phyloP scores from a whole-genome alignment of 352 stramenopile genomes.

The Phytophthora sojae region DNA sequence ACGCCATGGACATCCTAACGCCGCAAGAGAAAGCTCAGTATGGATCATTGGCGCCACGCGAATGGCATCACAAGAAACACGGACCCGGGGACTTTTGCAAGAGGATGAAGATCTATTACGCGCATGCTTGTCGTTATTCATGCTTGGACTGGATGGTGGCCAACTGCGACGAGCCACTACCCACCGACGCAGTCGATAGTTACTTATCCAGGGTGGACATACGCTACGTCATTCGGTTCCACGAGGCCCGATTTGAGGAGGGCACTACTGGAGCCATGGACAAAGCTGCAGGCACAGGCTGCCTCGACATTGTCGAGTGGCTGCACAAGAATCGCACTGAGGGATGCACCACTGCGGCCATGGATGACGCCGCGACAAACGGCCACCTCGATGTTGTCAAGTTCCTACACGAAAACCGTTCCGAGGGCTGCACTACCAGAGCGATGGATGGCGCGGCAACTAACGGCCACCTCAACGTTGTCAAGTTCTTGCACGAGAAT shows the following conservation, averaged over 20 bases:
- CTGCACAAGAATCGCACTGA: constrained; percentile 7
- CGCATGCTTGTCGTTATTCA: background rate
- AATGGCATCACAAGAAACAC: background rate
- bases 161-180: background rate
- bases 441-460: constrained; percentile 29
- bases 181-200: constrained; percentile 20
- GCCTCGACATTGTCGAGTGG: background rate
- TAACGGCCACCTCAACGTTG: constrained; percentile 7
- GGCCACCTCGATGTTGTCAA: background rate
- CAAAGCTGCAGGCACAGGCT: background rate
- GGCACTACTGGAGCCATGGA: constrained; percentile 21
- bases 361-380: constrained; percentile 23
- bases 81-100: background rate
- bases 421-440: constrained; percentile 18
- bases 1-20: background rate
- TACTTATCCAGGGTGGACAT: constrained; percentile 1
- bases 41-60: background rate
- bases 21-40: background rate
- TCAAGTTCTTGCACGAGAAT: constrained; percentile 27
- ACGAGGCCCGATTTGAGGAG: constrained; percentile 14
- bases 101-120: background rate
- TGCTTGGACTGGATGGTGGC: background rate
- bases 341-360: constrained; percentile 22
- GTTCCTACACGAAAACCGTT: constrained; percentile 23
- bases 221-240: constrained; percentile 15